Conservation (phyloP, 768 basidiomycete genomes). For the Leccinum rimulosum region DNA sequence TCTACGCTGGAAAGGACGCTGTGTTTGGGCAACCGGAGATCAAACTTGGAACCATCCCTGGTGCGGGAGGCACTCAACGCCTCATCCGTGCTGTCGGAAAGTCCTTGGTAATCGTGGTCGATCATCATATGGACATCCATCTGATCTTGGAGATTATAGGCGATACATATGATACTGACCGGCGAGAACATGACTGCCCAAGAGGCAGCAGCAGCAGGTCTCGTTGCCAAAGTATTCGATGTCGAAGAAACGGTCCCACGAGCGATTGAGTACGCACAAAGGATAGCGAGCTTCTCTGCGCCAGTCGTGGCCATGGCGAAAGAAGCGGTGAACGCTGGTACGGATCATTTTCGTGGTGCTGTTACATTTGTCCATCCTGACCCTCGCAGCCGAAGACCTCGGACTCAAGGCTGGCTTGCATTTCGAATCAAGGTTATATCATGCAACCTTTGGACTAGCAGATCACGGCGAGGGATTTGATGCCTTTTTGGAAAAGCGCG, state of each 20-base stretch:
- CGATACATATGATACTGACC: constrained; percentile 57
- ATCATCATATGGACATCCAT: not conserved
- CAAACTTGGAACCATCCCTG: constrained; percentile 91
- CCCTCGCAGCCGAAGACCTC: constrained; percentile 42
- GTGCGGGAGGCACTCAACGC: constrained; percentile 91
- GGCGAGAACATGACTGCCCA: constrained; percentile 45
- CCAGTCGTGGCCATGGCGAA: constrained; percentile 41
- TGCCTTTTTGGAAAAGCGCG: constrained; percentile 48
- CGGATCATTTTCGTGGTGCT: not conserved
- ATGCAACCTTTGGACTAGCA: constrained; percentile 47
- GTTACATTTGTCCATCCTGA: not conserved
- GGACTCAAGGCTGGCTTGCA: constrained; percentile 43
- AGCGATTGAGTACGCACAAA: constrained; percentile 40
- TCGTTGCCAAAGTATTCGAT: constrained; percentile 45
- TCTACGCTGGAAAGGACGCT: constrained; percentile 83
- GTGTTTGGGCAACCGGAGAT: constrained; percentile 96
- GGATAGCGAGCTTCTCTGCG: constrained; percentile 32
- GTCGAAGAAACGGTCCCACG: constrained; percentile 40
- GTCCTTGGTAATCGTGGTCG: constrained; percentile 38
- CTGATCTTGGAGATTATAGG: constrained; percentile 23
- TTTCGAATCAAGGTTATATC: constrained; percentile 49
- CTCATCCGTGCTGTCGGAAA: constrained; percentile 84
- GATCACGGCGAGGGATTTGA: constrained; percentile 48
- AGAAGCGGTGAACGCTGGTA: constrained; percentile 50
- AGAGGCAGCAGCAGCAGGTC: constrained; percentile 45